Percentiles rank a stretch among this genome's conserved stretches.
Evolutionary conservation across 108 stramenopile species (phyloP).

Genomic region (Skeletonema tropicum): DNA sequence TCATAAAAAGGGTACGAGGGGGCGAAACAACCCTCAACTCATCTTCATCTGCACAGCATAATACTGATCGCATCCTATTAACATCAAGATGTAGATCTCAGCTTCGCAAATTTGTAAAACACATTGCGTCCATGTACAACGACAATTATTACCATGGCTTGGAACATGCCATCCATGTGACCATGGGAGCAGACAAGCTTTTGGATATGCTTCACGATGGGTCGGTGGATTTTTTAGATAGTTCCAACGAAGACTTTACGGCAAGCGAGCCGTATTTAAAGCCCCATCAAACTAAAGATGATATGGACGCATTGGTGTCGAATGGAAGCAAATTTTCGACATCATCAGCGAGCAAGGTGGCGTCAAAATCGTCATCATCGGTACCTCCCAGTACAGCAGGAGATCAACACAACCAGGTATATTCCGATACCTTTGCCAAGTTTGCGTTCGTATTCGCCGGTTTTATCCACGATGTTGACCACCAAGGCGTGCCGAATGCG

Average conservation of each 20-base stretch:
- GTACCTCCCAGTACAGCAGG: conserved; percentile 9
- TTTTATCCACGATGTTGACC: conserved; percentile 59
- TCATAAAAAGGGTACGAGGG: neutral
- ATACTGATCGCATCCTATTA: conserved; percentile 12
- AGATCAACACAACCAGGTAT: conserved; percentile 17
- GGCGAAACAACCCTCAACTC: neutral
- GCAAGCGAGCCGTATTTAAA: neutral
- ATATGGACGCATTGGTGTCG: neutral
- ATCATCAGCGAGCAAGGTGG: neutral
- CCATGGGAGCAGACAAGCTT: conserved; percentile 62
- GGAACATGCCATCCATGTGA: conserved; percentile 63
- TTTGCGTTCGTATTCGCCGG: conserved; percentile 57
- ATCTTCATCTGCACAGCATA: neutral
- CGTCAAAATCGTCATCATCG: neutral
- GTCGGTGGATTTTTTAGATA: conserved; percentile 11
- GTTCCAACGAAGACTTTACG: conserved; percentile 10
- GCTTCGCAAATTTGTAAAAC: conserved; percentile 59
- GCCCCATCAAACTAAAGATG: neutral
- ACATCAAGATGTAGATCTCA: conserved; percentile 43
- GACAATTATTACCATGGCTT: conserved; percentile 71
- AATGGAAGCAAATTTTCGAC: neutral
- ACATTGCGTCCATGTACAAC: conserved; percentile 63
- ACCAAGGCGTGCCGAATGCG: conserved; percentile 61
- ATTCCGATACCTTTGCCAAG: conserved; percentile 48
- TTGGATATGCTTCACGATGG: conserved; percentile 54